Evolutionary conservation across 208 protist genomes (phyloP).

Genomic region (Wallacemonas rigidus): DNA sequence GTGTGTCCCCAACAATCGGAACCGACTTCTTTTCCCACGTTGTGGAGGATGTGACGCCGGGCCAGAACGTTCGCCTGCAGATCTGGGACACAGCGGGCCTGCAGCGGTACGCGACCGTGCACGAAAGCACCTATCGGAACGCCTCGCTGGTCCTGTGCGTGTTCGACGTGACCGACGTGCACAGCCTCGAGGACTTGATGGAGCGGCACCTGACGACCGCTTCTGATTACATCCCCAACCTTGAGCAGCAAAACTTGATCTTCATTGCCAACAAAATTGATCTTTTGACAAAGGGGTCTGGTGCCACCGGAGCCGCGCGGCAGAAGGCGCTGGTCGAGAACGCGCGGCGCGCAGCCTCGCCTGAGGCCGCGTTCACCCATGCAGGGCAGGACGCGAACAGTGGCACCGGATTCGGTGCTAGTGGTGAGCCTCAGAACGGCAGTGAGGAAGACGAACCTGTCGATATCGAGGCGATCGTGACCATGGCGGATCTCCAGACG

Average conservation of each 20-base stretch:
- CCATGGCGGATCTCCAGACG: constrained; percentile 25
- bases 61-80: constrained; percentile 56
- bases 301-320: neutral
- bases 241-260: constrained; percentile 44
- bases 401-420: no score
- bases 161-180: constrained; percentile 95
- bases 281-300: constrained; percentile 17
- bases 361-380: constrained; percentile 24
- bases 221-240: constrained; percentile 31
- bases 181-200: constrained; percentile 72
- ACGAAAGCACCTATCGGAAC: constrained; percentile 65
- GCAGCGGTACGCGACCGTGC: constrained; percentile 96
- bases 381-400: no score
- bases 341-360: constrained; percentile 6
- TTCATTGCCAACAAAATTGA: constrained; percentile 67
- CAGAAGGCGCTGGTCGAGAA: constrained; percentile 12
- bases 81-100: constrained; percentile 89
- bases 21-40: constrained; percentile 62
- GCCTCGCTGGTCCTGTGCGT: constrained; percentile 95
- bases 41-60: constrained; percentile 30
- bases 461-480: constrained; percentile 27
- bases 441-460: constrained; percentile 20
- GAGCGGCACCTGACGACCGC: constrained; percentile 36
- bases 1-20: constrained; percentile 49
- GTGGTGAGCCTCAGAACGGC: neutral